Percentiles rank a stretch among this genome's conserved stretches.
phyloP scores from a whole-genome alignment of 2,329 filamentous ascomycete genomes.

The Xylariomycetidae sp. region DNA sequence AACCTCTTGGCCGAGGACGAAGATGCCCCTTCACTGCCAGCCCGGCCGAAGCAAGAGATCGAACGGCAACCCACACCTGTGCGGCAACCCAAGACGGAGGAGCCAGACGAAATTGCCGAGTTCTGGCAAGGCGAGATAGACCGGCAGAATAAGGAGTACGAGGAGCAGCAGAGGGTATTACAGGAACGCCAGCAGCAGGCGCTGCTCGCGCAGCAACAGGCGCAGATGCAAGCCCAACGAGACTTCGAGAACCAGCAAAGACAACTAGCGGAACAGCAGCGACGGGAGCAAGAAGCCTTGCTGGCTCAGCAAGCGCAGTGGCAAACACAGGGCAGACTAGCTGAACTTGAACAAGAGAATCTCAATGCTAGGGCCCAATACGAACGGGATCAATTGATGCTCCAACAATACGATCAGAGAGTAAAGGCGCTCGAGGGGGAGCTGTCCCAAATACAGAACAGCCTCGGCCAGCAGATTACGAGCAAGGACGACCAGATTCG shows the following conservation, averaged over 20 bases:
- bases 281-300: conserved; percentile 84
- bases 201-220: conserved; percentile 74
- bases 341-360: conserved; percentile 92
- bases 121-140: conserved; percentile 96
- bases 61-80: conserved; percentile 66
- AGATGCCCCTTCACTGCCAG: conserved; percentile 75
- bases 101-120: conserved; percentile 92
- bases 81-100: conserved; percentile 62
- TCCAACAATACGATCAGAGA: conserved; percentile 92
- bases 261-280: conserved; percentile 80
- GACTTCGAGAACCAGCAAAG: conserved; percentile 98
- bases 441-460: conserved; percentile 74
- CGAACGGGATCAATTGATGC: conserved; percentile 93
- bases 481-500: conserved; percentile 95
- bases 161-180: conserved; percentile 84
- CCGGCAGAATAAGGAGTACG: conserved; percentile 89
- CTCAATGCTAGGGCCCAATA: conserved; percentile 91
- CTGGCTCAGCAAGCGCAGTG: conserved; percentile 84
- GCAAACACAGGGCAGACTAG: conserved; percentile 92
- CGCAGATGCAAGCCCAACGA: conserved; percentile 77
- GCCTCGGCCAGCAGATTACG: conserved; percentile 75
- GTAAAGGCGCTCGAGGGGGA: conserved; percentile 92
- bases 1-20: conserved; percentile 85
- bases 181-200: conserved; percentile 83
- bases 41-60: conserved; percentile 71